Base-by-base conservation (phyloP, 78 protist species). In the Dictyostelium intermedium region DNA sequence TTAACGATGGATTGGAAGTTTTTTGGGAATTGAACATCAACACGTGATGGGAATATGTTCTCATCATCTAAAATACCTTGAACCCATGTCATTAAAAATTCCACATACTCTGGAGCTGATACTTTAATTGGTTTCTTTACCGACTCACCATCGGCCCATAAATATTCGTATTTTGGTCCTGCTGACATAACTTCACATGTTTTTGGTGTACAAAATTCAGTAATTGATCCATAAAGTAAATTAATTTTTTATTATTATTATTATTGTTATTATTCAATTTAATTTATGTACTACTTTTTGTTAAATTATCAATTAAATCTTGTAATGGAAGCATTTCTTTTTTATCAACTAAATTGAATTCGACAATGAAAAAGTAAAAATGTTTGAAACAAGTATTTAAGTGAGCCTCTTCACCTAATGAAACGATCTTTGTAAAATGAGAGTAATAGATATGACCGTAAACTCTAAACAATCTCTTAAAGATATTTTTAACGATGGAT, bases 391-490 rank as follows among this genome's bases (percentile, higher is more conserved):
- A 92, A 10, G 96, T 93, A 92, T 97, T 97, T 70, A 98, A 84
- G 74, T 98, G 99, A 16, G 98, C 98, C 78, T 98, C 99, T 39
- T 97, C 99, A 9, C 98, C 98, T 25, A 97, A 47, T 5, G 78
- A 45, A 11, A 83, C 91, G 27, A 98, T 91, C 82, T 86, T 43
- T 30, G 86, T 79, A 79, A 97, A 98, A 92, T 99, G 99, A 14
- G 92, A 61, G 97, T 98, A 96, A 92, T 99, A 99, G 78, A 99
- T 95, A 85, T 99, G 99, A 1, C 98, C 99, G 47, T 98, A 99
- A 11, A 99, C 99, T 7, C 99, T 83, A 84, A 97, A 96, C 32
- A 96, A 63, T 32, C 97, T 80, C 76, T 92, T 97, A 93, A 98
- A 98, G 50, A 99, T 98, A 79, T 63, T 96, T 76, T 80, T 56